Base-by-base conservation (phyloP, 2,329 filamentous ascomycete species). In the Neophaeococcomyces mojaviensis region DNA sequence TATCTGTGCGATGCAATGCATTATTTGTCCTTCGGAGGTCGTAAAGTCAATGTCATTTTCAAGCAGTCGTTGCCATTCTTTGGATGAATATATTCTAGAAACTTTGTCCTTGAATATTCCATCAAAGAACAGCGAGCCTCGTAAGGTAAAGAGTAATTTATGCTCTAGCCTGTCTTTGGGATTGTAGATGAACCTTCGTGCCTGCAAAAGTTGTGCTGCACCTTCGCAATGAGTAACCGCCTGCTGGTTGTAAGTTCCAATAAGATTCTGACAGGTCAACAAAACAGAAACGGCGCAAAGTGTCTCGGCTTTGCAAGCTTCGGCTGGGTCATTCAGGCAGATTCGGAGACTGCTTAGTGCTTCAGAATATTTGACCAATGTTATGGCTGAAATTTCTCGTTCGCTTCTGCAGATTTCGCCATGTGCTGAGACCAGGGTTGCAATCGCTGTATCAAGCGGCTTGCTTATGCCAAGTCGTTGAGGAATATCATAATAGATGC, bases 401-500 rank as follows among this genome's bases (percentile, higher is more conserved):
- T n/a, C 22, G 1, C 24, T 51, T 7, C 47, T 46, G 2, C 53
- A 39, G 34, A 59, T 61, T 6, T 37, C 42, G 31, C 61, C 60
- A 8, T 52, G 41, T 7, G 56, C 47, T 12, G 50, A 56, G 8
- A 61, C 47, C 6, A 67, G 34, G 1, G 60, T 58, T 37, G 61
- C 59, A 2, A 63, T 57, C 6, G 64, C 57, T 5, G 65, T 62
- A 49, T 74, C 71, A 0, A 77, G 59, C 1, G 71, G 71, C 38
- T 63, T 60, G 37, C 70, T 75, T 9, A 49, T 58, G 1, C 72
- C 73, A 1, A 76, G 51, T 0, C 70, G 67, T 30, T 55, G 54
- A 0, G 73, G 73, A 1, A 76, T 57, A n/a, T 70, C 61, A 1
- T 59, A 57, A 9, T 76, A 54, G 50, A 71, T 76, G 0, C 56